Base-by-base conservation (phyloP, 805 yeast species). In the Pichia nanzhaoensis region DNA sequence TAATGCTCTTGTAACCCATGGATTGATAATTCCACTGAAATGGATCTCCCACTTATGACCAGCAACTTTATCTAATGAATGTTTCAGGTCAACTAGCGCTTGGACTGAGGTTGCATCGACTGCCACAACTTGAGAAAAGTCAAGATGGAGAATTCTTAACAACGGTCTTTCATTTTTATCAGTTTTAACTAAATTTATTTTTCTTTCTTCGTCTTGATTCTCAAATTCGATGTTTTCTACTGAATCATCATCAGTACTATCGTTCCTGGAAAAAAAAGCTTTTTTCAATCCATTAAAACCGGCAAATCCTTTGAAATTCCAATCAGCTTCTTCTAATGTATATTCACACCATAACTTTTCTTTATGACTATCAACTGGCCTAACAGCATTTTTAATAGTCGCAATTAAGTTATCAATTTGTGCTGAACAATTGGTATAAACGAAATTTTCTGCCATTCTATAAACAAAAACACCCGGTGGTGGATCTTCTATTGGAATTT, bases 401-500 rank as follows among this genome's bases (percentile, higher is more conserved):
- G 84, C 90, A 39, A 79, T 68, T 16, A 90, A 72, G 21, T 64
- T 60, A 55, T 89, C 96, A 37, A 77, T 70, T 60, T 84, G 95
- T 50, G 75, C 67, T 0, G 95, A 79, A 38, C 84, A 74, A 60
- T 90, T 90, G 34, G 95, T 80, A 66, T 88, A 90, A 1, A 87
- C 77, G 65, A 85, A 84, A 14, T 89, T 70, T 57, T 90, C 96
- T 17, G 81, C 68, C 34, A 93, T 84, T 55, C 93, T 77, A 69
- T 82, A 90, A 3, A 90, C 95, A 47, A 89, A 55, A 16, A 90
- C 89, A 30, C 97, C 96, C 1, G 91, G 87, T 24, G 96, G 96
- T 14, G 97, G 95, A 2, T 89, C 84, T 14, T 61, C 61, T 6
- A 90, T 75, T 1, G 69, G 59, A 16, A 89, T 63, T 14, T 72